Evolutionary conservation across 768 basidiomycete genomes (phyloP).

Genomic region (Pleurotus tuber-regium): DNA sequence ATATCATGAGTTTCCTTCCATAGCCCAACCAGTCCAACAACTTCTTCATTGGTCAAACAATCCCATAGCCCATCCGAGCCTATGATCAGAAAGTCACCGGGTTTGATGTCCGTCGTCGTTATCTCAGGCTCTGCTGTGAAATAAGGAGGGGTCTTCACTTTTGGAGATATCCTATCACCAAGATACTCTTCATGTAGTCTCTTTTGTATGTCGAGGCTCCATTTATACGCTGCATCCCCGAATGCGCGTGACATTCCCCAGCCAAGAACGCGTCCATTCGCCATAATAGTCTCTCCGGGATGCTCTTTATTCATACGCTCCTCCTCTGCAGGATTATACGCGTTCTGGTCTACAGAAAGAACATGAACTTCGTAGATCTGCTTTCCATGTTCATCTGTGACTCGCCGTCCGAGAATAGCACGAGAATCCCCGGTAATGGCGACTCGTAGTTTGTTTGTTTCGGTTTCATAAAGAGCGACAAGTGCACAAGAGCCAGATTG

Average conservation of each 20-base stretch:
- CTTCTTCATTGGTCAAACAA: slow-evolving; percentile 49
- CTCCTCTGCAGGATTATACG: slow-evolving; percentile 34
- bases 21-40: slow-evolving; percentile 46
- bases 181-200: slow-evolving; percentile 30
- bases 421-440: slow-evolving; percentile 47
- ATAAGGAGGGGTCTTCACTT: slow-evolving; percentile 50
- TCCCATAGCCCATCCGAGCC: slow-evolving; percentile 59
- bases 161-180: slow-evolving; percentile 26
- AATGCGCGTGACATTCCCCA: slow-evolving; percentile 42
- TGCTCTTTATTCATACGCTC: slow-evolving; percentile 35
- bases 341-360: slow-evolving; percentile 40
- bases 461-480: slow-evolving; percentile 41
- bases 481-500: slow-evolving; percentile 42
- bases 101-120: slow-evolving; percentile 35
- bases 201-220: slow-evolving; percentile 35
- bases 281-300: slow-evolving; percentile 35
- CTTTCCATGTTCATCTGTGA: slow-evolving; percentile 18
- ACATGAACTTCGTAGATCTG: slow-evolving; percentile 36
- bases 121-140: slow-evolving; percentile 55
- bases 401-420: slow-evolving; percentile 44
- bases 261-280: slow-evolving; percentile 36
- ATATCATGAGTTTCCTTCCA: slow-evolving; percentile 20
- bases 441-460: slow-evolving; percentile 35
- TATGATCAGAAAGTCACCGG: slow-evolving; percentile 56
- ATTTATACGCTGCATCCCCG: slow-evolving; percentile 45